Conservation (phyloP, 2,329 filamentous ascomycete species). For the Beauveria bassiana region DNA sequence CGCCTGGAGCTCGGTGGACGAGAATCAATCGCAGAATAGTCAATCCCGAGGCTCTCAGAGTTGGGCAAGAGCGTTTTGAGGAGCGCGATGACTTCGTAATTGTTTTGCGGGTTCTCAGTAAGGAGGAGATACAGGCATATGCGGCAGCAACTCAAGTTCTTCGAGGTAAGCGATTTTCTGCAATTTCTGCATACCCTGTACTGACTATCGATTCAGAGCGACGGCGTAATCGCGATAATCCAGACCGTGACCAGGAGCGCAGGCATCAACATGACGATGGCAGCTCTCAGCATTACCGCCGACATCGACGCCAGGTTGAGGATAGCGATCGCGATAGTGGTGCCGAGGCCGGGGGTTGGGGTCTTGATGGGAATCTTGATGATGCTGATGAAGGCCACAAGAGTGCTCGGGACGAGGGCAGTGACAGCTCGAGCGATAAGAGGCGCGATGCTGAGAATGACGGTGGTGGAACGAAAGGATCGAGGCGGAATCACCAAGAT, state of each 20-base stretch:
- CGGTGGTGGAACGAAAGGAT: not conserved
- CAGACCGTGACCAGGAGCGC: not conserved
- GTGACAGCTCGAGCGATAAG: not conserved
- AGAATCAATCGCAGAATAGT: constrained; percentile 85
- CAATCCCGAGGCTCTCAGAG: constrained; percentile 77
- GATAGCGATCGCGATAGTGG: constrained; percentile 20
- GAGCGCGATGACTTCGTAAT: constrained; percentile 91
- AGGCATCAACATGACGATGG: constrained; percentile 22
- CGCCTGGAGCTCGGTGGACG: constrained; percentile 79
- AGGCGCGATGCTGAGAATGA: not conserved
- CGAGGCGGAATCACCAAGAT: not conserved
- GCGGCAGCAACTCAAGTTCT: constrained; percentile 74
- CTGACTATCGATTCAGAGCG: not conserved
- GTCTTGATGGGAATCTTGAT: not conserved
- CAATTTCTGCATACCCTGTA: constrained; percentile 7
- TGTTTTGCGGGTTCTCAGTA: constrained; percentile 76
- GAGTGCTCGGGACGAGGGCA: not conserved
- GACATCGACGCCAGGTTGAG: constrained; percentile 21
- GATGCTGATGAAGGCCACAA: not conserved
- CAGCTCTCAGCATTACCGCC: constrained; percentile 17
- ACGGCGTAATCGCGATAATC: not conserved
- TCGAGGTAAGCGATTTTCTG: constrained; percentile 50
- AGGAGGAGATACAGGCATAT: constrained; percentile 84
- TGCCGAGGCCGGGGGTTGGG: constrained; percentile 17
- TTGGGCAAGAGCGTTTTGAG: constrained; percentile 86